These are phyloP conservation scores for Pleurotus eryngii DNA, from an alignment of 768 basidiomycete species.

Conservation along the genomic window DNA sequence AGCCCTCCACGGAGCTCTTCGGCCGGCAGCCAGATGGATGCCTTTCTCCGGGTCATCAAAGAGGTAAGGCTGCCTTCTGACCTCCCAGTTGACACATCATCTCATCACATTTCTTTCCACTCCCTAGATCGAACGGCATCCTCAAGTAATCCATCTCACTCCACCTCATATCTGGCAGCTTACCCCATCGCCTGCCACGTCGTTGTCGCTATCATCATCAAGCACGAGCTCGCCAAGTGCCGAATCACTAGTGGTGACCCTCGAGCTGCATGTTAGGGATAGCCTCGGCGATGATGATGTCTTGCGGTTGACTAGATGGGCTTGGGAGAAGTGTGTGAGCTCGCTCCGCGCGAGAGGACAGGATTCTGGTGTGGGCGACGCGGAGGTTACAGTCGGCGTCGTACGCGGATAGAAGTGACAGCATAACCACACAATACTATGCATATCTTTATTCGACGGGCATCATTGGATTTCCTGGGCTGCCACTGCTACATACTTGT, in stretches of 20 bases:
- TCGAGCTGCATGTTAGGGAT: constrained; percentile 71
- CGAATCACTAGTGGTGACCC: constrained; percentile 63
- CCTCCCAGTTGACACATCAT: neutral
- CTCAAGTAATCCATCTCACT: constrained; percentile 77
- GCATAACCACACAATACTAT: too few relatives aligned
- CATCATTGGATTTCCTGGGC: too few relatives aligned
- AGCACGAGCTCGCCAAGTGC: neutral
- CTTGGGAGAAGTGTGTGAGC: constrained; percentile 60
- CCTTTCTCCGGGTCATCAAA: constrained; percentile 75
- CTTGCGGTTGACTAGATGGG: constrained; percentile 70
- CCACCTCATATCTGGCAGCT: constrained; percentile 91
- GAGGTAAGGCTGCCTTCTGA: constrained; percentile 50
- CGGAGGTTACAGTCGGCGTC: constrained; percentile 73
- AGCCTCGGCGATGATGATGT: constrained; percentile 71
- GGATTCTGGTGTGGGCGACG: constrained; percentile 39
- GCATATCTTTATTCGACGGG: too few relatives aligned
- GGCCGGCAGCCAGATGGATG: constrained; percentile 67
- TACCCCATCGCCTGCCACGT: constrained; percentile 37
- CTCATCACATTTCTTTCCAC: too few relatives aligned
- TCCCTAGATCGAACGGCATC: constrained; percentile 75
- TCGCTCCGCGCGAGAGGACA: constrained; percentile 41
- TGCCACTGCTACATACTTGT: too few relatives aligned
- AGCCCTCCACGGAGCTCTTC: constrained; percentile 63
- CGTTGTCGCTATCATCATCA: neutral
- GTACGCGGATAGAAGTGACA: constrained; percentile 40